Evolutionary conservation across 2,329 filamentous ascomycete genomes (phyloP), one percentile per base, ranked within the genome.

Genomic region (Hypoxylon sp.): DNA sequence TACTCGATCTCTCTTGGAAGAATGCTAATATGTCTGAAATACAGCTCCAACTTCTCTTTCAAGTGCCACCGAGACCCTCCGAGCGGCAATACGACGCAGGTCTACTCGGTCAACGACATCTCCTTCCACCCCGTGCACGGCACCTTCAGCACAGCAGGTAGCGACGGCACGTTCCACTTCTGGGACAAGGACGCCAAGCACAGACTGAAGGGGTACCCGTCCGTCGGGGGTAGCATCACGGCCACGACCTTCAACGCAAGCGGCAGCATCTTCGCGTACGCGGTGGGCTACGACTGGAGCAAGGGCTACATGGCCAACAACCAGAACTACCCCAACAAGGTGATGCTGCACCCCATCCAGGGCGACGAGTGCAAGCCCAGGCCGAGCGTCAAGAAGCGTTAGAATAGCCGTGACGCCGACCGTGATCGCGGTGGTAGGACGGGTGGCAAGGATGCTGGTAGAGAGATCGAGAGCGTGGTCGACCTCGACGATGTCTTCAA

Each of bases 101-200:
- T 98, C 73, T 96, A 94, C 83, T 90, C 94, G 1, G 94, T 99
- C 76, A 99, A 99, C 82, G 91, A 94, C 72, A 99, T 99, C 79
- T 96, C 93, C 23, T 98, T 98, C 88, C 96, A 99, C 81, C 96
- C 96, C 1, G 86, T 92, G 11, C 94, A 97, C 80, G 96, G 96
- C 75, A 99, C 96, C n/a, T 99, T 99, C 83, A 96, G 92, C 81
- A 99, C 96, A 2, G 94, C 96, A 50, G 96, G 96, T 59, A 92
- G 90, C 32, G 96, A 99, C 79, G 96, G 96, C 58, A 97, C 96
- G 0, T 99, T 98, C 84, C 92, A 96, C 82, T 96, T 95, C 85
- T 96, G 92, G 92, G 96, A 99, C 75, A 94, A 94, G 82, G 91
- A 95, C 74, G 92, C 92, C 64, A 96, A 96, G 81, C 92, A 96